These are phyloP conservation scores for Starmerella etchellsii DNA, from an alignment of 805 yeast species.

Conservation along the genomic window DNA sequence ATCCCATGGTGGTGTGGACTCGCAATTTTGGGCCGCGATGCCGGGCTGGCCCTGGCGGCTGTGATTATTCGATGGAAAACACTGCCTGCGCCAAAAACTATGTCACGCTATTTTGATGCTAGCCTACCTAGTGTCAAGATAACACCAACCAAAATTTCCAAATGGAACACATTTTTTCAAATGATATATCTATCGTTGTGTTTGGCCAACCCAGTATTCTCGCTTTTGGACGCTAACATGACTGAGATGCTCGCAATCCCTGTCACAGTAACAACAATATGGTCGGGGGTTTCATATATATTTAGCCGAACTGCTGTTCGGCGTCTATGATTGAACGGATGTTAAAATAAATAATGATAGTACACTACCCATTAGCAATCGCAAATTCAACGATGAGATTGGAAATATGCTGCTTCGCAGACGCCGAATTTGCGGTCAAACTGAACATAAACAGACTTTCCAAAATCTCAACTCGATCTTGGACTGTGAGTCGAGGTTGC, in stretches of 20 bases:
- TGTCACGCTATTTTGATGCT: conserved; percentile 63
- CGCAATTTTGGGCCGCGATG: conserved; percentile 74
- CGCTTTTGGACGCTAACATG: conserved; percentile 22
- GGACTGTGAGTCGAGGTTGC: not conserved
- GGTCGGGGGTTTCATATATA: conserved; percentile 49
- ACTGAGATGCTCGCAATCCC: conserved; percentile 26
- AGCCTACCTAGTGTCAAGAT: conserved; percentile 73
- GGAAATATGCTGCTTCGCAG: not conserved
- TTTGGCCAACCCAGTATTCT: conserved; percentile 42
- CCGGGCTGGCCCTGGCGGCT: conserved; percentile 58
- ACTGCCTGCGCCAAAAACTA: conserved; percentile 62
- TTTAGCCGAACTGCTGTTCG: conserved; percentile 17
- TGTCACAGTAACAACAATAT: conserved; percentile 52
- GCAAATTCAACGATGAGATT: not conserved
- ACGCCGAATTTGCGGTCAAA: not conserved
- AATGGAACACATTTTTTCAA: conserved; percentile 81
- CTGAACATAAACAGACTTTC: not conserved
- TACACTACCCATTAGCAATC: no score
- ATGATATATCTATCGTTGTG: conserved; percentile 71
- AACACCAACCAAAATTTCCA: conserved; percentile 73
- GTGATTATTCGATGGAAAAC: conserved; percentile 59
- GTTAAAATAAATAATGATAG: no score
- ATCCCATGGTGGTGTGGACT: conserved; percentile 51
- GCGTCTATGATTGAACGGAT: no score
- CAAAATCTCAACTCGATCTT: not conserved